Evolutionary conservation across 768 basidiomycete species (phyloP).

Genomic region (Pholiota microspora): DNA sequence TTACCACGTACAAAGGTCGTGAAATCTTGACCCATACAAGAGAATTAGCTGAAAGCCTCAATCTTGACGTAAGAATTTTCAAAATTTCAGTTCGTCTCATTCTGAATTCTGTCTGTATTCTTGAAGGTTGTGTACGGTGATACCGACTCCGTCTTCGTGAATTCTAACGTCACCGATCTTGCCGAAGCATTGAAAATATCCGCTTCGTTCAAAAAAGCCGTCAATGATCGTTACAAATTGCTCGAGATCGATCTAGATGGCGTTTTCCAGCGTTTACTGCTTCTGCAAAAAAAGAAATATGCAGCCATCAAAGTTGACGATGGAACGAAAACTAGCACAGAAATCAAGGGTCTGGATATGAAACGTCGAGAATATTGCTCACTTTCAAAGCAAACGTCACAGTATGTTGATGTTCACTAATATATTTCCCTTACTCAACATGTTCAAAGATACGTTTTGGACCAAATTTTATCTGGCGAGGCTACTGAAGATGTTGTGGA

Average conservation of each 20-base stretch:
- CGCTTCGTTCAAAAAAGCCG: constrained; percentile 88
- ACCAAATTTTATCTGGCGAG: constrained; percentile 89
- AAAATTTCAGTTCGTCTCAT: neutral
- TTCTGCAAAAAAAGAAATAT: constrained; percentile 99
- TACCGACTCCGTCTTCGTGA: constrained; percentile 98
- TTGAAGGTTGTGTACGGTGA: constrained; percentile 97
- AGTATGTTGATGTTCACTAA: constrained; percentile 56
- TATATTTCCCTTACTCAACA: neutral
- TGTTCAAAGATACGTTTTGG: constrained; percentile 74
- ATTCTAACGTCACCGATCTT: constrained; percentile 89
- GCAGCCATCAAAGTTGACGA: constrained; percentile 95
- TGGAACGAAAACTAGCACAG: constrained; percentile 67
- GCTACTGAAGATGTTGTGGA: constrained; percentile 86
- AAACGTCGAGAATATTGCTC: constrained; percentile 94
- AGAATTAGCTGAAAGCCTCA: constrained; percentile 87
- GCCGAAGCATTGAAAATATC: constrained; percentile 91
- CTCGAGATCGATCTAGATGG: constrained; percentile 97
- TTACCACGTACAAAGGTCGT: constrained; percentile 97
- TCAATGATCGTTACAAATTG: constrained; percentile 93
- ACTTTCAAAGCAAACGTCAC: constrained; percentile 89
- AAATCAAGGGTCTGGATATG: constrained; percentile 98
- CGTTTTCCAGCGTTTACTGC: constrained; percentile 86
- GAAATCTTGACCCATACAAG: constrained; percentile 93
- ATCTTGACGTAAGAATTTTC: constrained; percentile 75
- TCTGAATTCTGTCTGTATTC: neutral